These are phyloP conservation scores for Eutrema salsugineum DNA, from an alignment of 441 rosid genomes.

Conservation along the genomic window DNA sequence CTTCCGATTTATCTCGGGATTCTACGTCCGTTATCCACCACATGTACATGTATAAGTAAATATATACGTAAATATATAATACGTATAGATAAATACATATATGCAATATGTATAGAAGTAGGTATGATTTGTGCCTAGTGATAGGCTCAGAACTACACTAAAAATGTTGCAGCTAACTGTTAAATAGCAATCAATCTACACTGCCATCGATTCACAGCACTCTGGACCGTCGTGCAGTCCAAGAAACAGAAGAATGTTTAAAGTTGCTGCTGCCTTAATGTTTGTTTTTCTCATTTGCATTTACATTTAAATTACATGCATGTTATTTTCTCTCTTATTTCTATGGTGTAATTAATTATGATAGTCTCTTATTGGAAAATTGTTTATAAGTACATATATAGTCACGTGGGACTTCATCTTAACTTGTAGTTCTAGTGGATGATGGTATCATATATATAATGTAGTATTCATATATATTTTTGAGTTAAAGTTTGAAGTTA, in stretches of 20 bases:
- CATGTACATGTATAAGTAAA: neutral
- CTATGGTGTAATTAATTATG: neutral
- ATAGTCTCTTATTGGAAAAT: neutral
- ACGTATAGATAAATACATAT: neutral
- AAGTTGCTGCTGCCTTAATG: conserved; percentile 24
- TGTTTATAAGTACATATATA: neutral
- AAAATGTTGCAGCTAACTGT: conserved; percentile 32
- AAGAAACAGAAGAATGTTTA: conserved; percentile 33
- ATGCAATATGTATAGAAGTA: conserved; percentile 18
- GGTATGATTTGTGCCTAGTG: conserved; percentile 25
- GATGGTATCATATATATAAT: neutral
- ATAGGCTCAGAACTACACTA: conserved; percentile 39
- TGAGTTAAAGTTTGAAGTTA: neutral
- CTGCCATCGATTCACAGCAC: conserved; percentile 24
- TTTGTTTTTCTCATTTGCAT: conserved; percentile 8
- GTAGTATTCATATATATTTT: neutral
- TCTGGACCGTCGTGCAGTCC: conserved; percentile 30
- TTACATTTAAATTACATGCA: conserved; percentile 15
- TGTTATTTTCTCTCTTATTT: neutral
- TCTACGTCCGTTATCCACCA: conserved; percentile 28
- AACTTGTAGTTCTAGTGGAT: conserved; percentile 8
- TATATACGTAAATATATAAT: neutral
- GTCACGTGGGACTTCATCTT: conserved; percentile 18
- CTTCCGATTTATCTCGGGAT: conserved; percentile 35
- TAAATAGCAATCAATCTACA: conserved; percentile 29